Evolutionary conservation across 2,329 filamentous ascomycete species (phyloP).

Genomic region (Dactylonectria estremocensis): DNA sequence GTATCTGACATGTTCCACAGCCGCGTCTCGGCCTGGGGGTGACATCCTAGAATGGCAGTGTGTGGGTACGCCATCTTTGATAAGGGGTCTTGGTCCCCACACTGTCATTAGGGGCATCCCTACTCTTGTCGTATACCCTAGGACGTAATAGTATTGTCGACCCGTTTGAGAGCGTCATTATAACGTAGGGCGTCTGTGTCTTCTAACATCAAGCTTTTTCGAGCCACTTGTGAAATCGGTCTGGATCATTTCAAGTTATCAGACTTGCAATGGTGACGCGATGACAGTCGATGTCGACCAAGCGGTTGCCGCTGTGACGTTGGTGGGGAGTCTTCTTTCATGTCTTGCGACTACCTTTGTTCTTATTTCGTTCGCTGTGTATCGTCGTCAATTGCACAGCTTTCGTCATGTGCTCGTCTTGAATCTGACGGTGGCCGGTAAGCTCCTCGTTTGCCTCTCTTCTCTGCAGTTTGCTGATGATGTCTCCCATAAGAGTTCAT

Average conservation of each 20-base stretch:
- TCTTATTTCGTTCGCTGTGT: constrained; percentile 42
- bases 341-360: constrained; percentile 42
- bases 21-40: too few species aligned
- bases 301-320: constrained; percentile 41
- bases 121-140: background rate
- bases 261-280: constrained; percentile 6
- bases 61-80: too few species aligned
- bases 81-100: too few species aligned
- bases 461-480: background rate
- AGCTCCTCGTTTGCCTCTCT: background rate
- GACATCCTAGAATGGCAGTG: too few species aligned
- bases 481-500: constrained; percentile 35
- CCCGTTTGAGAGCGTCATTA: background rate
- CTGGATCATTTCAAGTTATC: background rate
- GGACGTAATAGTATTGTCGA: background rate
- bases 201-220: too few species aligned
- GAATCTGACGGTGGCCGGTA: constrained; percentile 45
- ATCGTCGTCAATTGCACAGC: constrained; percentile 38
- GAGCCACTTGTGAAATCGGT: too few species aligned
- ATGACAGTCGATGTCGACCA: constrained; percentile 6
- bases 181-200: background rate
- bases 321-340: constrained; percentile 42
- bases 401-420: constrained; percentile 45
- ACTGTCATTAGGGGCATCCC: too few species aligned
- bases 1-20: too few species aligned